A percentile compares a stretch with the other conserved stretches of the same genome.
Conservation (phyloP, 192 early-diverging fungal genomes). For the Coemansia sp. region DNA sequence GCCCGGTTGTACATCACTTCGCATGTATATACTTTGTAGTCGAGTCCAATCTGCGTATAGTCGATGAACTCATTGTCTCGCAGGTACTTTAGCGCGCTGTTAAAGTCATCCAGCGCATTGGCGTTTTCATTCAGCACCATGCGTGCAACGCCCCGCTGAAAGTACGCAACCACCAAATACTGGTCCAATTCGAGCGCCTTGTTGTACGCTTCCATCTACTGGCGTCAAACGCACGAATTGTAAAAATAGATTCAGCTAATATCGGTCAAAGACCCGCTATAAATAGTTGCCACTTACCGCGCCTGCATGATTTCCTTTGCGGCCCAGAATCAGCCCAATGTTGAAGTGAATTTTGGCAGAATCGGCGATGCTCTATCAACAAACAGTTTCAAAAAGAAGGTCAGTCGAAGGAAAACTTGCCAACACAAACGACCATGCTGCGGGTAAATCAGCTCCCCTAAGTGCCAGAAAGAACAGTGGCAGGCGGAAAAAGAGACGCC, state of each 20-base stretch:
- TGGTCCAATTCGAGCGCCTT: constrained; percentile 76
- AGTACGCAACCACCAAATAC: constrained; percentile 90
- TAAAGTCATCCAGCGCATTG: constrained; percentile 75
- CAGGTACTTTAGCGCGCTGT: constrained; percentile 74
- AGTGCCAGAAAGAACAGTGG: not conserved
- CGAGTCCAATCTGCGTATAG: constrained; percentile 91
- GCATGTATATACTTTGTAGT: constrained; percentile 84
- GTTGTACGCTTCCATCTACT: constrained; percentile 73
- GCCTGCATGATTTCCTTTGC: constrained; percentile 67
- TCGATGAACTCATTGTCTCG: constrained; percentile 88
- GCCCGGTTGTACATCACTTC: constrained; percentile 91
- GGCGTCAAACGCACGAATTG: not conserved
- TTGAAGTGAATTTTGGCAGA: constrained; percentile 96
- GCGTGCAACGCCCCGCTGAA: constrained; percentile 84
- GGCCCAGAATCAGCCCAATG: constrained; percentile 80
- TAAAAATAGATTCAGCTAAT: constrained; percentile 2
- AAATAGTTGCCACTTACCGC: constrained; percentile 68
- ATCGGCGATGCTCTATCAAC: constrained; percentile 68
- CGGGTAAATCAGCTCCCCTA: not conserved
- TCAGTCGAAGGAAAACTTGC: not conserved
- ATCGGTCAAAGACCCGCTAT: constrained; percentile 9
- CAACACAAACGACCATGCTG: not conserved
- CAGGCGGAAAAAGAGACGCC: too few species aligned
- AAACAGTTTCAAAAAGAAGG: not conserved
- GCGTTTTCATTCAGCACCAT: constrained; percentile 72